A percentile compares a stretch with the other conserved stretches of the same genome.
Evolutionary conservation across 108 stramenopile genomes (phyloP).

Genomic region (Skeletonema grethae): DNA sequence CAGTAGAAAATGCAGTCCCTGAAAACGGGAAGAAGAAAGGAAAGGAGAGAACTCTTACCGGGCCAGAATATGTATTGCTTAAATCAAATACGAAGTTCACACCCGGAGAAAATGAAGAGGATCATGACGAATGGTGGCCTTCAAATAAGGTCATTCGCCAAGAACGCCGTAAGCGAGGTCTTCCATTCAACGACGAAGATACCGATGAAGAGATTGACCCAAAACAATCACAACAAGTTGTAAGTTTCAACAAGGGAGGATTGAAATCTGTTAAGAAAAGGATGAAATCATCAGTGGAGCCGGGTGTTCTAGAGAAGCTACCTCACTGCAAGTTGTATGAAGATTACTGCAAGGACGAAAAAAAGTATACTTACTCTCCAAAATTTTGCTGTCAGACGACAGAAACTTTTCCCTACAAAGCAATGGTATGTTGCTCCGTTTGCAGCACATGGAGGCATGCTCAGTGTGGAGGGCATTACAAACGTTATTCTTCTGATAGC

Average conservation of each 20-base stretch:
- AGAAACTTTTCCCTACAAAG: conserved; percentile 66
- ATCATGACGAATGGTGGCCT: conserved; percentile 80
- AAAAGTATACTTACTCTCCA: conserved; percentile 45
- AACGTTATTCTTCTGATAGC: conserved; percentile 60
- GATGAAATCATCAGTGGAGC: conserved; percentile 54
- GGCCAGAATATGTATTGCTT: background rate
- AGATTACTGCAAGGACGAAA: conserved; percentile 43
- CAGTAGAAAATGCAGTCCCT: background rate
- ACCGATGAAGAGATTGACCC: conserved; percentile 41
- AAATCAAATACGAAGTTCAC: conserved; percentile 1
- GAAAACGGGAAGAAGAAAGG: background rate
- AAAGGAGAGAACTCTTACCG: background rate
- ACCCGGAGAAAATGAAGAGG: conserved; percentile 3
- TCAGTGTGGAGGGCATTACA: conserved; percentile 85
- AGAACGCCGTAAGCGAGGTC: conserved; percentile 54
- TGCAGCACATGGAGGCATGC: conserved; percentile 90
- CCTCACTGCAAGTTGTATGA: conserved; percentile 80
- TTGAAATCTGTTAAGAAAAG: conserved; percentile 26
- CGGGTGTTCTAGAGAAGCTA: conserved; percentile 80
- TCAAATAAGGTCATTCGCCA: conserved; percentile 52
- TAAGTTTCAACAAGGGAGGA: conserved; percentile 22
- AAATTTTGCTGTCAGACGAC: conserved; percentile 84
- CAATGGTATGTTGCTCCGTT: conserved; percentile 83
- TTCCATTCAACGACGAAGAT: conserved; percentile 48
- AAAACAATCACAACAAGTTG: conserved; percentile 7